Base-by-base conservation (phyloP, 2,329 filamentous ascomycete genomes). In the Cercospora citrullina region DNA sequence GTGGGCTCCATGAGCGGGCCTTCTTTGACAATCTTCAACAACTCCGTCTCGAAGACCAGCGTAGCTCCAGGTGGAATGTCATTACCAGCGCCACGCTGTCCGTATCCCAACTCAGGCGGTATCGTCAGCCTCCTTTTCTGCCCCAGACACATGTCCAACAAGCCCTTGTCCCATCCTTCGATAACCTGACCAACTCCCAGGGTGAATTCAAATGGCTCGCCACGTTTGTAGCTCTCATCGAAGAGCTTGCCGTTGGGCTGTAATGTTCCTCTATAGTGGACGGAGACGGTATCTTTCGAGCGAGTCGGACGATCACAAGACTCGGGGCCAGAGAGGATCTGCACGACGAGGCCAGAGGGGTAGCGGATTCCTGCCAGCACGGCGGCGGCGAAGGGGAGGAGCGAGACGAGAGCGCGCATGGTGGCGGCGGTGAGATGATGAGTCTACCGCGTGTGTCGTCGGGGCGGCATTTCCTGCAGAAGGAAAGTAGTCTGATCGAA, bases 141-240 rank as follows among this genome's bases (percentile, higher is more conserved):
- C 70, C 95, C 94, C 74, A 96, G 91, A 81, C 95, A 98, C 94
- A 98, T 97, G 77, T 92, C 92, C 64, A 95, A 75, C 45, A 98
- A 86, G 60, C 94, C 94, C 78, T 96, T 81, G 75, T 98, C 94
- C 94, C 94, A 97, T 77, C 94, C 94, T 83, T 91, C 90, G 79
- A 99, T 99, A 61, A 98, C 95, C 79, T 91, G 87, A 55, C 93
- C 92, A 26, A 82, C 82, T 39, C 95, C 95, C 33, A 99, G 83
- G 70, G 84, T 88, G 82, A 99, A 98, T 69, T 79, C 83, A 77
- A 99, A 88, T 5, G 95, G 94, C 68, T 81, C 78, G 39, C 89
- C 88, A 53, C 94, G 88, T 73, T 94, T 89, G 81, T 96, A 96
- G 80, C 84, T 87, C 71, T 92, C 88, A 81, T 97, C 94, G 77